These are phyloP conservation scores for Termitomyces titanicus DNA, from an alignment of 768 basidiomycete species.

Conservation along the genomic window DNA sequence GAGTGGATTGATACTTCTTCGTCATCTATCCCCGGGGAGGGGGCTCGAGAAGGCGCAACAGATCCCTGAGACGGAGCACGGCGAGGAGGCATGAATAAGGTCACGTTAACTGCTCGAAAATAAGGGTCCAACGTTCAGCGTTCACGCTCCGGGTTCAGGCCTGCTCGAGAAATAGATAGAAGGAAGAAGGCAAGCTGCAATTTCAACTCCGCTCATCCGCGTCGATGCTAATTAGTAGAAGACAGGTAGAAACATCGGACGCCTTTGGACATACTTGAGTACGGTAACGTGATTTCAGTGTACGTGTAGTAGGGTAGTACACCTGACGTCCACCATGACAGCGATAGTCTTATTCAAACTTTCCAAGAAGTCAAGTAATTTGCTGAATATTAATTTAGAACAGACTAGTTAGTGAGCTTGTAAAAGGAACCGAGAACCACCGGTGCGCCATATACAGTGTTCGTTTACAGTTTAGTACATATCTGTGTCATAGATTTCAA, in stretches of 20 bases:
- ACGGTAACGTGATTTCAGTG: too few species aligned
- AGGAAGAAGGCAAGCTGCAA: background rate
- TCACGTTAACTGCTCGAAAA: background rate
- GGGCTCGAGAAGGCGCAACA: constrained; percentile 44
- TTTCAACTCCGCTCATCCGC: constrained; percentile 1
- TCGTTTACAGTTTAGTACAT: too few species aligned
- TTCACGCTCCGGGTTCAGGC: too few species aligned
- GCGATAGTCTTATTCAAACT: too few species aligned
- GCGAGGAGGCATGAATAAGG: constrained; percentile 38
- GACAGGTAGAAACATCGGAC: too few species aligned
- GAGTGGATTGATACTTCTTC: constrained; percentile 27
- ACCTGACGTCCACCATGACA: too few species aligned
- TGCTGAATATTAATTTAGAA: too few species aligned
- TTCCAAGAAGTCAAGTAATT: too few species aligned
- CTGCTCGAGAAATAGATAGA: constrained; percentile 40
- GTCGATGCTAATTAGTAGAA: background rate
- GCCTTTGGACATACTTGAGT: background rate
- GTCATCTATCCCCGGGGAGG: constrained; percentile 39
- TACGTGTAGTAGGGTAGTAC: too few species aligned
- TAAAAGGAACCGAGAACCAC: background rate
- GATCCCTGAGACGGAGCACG: constrained; percentile 47
- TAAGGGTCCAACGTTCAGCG: too few species aligned
- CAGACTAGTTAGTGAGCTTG: background rate
- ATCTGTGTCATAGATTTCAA: too few species aligned
- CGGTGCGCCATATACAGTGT: background rate